Evolutionary conservation across 768 basidiomycete genomes (phyloP).

Genomic region (Chiua virens): DNA sequence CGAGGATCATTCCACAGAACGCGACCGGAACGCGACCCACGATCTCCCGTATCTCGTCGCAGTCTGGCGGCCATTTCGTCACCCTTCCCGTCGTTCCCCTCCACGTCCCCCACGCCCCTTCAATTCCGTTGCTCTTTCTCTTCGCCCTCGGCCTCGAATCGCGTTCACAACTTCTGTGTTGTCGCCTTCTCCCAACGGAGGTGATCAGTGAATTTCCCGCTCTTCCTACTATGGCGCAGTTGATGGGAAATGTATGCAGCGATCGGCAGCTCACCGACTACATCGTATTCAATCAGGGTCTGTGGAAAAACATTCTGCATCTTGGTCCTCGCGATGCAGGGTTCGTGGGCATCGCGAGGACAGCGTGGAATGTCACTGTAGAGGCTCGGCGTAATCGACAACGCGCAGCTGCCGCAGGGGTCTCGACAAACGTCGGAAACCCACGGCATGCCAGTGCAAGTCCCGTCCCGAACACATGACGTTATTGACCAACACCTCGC

Average conservation of each 20-base stretch:
- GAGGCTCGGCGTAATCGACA: conserved; percentile 49
- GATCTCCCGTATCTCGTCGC: conserved; percentile 24
- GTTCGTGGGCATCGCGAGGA: conserved; percentile 51
- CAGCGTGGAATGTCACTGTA: conserved; percentile 73
- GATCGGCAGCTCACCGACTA: conserved; percentile 34
- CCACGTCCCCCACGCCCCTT: conserved; percentile 51
- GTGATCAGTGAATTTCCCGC: conserved; percentile 61
- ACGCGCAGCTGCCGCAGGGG: conserved; percentile 8
- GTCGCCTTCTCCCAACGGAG: conserved; percentile 51
- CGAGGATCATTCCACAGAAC: conserved; percentile 35
- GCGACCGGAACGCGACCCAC: conserved; percentile 34
- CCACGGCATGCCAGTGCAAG: conserved; percentile 2
- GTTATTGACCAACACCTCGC: conserved; percentile 7
- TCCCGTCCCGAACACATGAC: conserved; percentile 18
- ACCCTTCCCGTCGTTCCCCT: conserved; percentile 52
- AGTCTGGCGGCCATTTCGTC: conserved; percentile 32
- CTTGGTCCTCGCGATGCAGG: conserved; percentile 47
- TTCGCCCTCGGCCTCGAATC: conserved; percentile 56
- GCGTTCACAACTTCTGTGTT: conserved; percentile 46
- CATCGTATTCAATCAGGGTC: conserved; percentile 50
- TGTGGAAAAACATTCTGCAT: conserved; percentile 64
- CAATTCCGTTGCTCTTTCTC: conserved; percentile 57
- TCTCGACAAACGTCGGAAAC: conserved; percentile 13
- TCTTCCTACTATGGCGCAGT: conserved; percentile 53
- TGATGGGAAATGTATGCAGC: conserved; percentile 43